A percentile compares a stretch with the other conserved stretches of the same genome.
Evolutionary conservation across 2,329 filamentous ascomycete genomes (phyloP).

Genomic region (Epichloe sylvatica): DNA sequence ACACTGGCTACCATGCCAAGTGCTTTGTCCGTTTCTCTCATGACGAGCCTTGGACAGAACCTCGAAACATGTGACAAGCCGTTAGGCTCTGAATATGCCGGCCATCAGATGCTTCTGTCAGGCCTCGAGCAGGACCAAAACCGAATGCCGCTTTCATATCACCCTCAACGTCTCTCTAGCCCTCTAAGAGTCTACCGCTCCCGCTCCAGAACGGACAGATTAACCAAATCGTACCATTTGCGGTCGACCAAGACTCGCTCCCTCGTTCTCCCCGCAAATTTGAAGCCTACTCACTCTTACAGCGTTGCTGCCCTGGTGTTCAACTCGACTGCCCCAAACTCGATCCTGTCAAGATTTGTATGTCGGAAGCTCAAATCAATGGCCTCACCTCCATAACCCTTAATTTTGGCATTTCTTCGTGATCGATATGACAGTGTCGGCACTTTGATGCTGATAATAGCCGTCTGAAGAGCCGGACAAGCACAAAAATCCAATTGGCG

Average conservation of each 20-base stretch:
- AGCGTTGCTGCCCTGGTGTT: conserved; percentile 28
- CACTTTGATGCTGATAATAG: too few species aligned
- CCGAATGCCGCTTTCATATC: background rate
- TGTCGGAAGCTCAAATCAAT: too few species aligned
- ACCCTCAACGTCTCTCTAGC: background rate
- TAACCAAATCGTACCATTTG: conserved; percentile 22
- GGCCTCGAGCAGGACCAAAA: background rate
- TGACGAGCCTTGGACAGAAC: background rate
- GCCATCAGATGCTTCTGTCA: background rate
- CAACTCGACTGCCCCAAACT: conserved; percentile 11
- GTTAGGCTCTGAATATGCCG: background rate
- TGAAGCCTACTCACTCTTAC: conserved; percentile 32
- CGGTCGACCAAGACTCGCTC: conserved; percentile 30
- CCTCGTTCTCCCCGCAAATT: conserved; percentile 26
- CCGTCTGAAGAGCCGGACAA: too few species aligned
- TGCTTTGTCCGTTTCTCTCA: background rate
- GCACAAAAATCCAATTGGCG: too few species aligned
- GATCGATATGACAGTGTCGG: too few species aligned
- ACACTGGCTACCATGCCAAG: background rate
- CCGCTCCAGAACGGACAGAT: conserved; percentile 23
- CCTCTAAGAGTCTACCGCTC: conserved; percentile 21
- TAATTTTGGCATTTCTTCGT: too few species aligned
- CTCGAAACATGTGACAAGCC: too few species aligned
- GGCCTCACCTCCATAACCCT: too few species aligned
- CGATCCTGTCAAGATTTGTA: too few species aligned